Evolutionary conservation across 176 grass and related monocot species (phyloP).

Genomic region (Neostapfia colusana): DNA sequence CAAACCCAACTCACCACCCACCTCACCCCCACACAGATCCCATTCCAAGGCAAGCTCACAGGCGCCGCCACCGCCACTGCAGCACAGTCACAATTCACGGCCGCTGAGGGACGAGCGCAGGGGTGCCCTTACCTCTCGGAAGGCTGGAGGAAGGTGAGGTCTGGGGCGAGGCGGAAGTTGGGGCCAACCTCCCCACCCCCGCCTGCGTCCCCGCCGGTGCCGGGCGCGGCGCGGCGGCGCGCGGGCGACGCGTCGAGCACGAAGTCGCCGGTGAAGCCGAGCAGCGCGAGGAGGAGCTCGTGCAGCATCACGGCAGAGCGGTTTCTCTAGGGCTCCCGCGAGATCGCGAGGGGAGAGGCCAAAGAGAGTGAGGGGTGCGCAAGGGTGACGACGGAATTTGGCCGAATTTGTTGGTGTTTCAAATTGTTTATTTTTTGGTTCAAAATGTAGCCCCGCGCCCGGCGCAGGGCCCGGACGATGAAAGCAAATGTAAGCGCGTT

Average conservation of each 20-base stretch:
- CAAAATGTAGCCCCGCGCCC: too few relatives aligned
- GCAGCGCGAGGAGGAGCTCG: constrained; percentile 85
- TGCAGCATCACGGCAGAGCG: constrained; percentile 69
- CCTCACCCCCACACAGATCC: constrained; percentile 32
- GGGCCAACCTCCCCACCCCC: constrained; percentile 35
- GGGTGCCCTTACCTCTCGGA: constrained; percentile 65
- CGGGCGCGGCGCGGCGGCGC: constrained; percentile 20
- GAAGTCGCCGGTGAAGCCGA: constrained; percentile 93
- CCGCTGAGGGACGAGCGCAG: background rate
- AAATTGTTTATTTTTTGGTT: background rate
- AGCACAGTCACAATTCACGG: constrained; percentile 13
- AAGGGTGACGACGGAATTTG: background rate
- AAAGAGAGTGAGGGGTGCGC: background rate
- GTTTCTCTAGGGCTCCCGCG: constrained; percentile 48
- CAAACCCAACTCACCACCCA: background rate
- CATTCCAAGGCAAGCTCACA: background rate
- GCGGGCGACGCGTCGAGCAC: constrained; percentile 48
- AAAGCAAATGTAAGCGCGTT: too few relatives aligned
- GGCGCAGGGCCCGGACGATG: too few relatives aligned
- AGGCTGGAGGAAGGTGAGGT: constrained; percentile 85
- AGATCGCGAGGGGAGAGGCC: background rate
- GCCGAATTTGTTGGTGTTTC: background rate
- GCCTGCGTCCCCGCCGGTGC: constrained; percentile 15
- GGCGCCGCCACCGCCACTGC: background rate
- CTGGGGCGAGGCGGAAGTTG: constrained; percentile 80